Conservation (phyloP, 2,329 filamentous ascomycete genomes). For the Diaporthe capsici region DNA sequence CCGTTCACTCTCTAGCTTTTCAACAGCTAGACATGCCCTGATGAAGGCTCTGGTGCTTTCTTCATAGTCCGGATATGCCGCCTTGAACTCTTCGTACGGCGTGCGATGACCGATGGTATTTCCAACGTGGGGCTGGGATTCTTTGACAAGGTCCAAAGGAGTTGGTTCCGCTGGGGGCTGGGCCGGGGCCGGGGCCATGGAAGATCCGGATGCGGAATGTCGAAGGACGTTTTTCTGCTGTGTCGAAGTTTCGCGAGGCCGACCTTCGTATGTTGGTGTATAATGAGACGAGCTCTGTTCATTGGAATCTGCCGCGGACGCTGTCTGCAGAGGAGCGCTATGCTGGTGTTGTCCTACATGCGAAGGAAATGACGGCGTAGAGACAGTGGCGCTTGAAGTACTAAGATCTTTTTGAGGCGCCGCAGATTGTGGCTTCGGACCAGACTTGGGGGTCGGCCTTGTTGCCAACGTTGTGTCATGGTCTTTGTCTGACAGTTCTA, state of each 20-base stretch:
- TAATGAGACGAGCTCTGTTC: constrained; percentile 9
- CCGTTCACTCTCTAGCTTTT: constrained; percentile 44
- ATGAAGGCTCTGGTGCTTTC: constrained; percentile 50
- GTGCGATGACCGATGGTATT: background rate
- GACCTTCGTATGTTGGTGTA: constrained; percentile 37
- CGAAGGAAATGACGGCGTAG: constrained; percentile 4
- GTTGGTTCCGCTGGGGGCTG: background rate
- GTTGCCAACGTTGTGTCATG: background rate
- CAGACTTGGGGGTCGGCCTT: background rate
- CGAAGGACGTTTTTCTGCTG: constrained; percentile 1
- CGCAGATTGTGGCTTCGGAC: background rate
- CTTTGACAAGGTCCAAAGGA: background rate
- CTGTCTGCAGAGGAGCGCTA: background rate
- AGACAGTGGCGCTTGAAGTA: constrained; percentile 28
- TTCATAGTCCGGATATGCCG: constrained; percentile 49
- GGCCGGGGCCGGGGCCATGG: constrained; percentile 7
- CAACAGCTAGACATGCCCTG: constrained; percentile 50
- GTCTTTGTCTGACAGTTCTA: background rate
- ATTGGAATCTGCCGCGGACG: background rate
- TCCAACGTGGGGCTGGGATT: background rate
- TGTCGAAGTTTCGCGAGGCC: constrained; percentile 1
- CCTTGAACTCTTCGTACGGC: constrained; percentile 48
- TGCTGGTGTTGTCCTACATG: background rate
- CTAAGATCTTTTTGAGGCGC: background rate
- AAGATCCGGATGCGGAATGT: background rate